phyloP scores from a whole-genome alignment of 768 basidiomycete genomes.

The Psilocybe subaeruginosa region DNA sequence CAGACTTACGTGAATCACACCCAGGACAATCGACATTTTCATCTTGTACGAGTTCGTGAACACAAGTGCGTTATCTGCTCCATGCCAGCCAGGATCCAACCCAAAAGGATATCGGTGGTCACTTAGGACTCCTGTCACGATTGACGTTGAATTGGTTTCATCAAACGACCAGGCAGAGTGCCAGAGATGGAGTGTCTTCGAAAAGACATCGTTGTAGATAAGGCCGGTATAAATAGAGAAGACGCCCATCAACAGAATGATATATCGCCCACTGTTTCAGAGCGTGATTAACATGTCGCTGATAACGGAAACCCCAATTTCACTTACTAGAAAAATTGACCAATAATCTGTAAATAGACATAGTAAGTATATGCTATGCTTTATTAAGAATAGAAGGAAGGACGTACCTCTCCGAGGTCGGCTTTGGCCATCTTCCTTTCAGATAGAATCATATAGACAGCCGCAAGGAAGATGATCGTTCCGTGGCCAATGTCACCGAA shows the following conservation, averaged over 20 bases:
- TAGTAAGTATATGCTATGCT: neutral
- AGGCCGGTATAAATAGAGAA: conserved; percentile 97
- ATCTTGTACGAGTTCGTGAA: conserved; percentile 99
- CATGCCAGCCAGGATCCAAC: conserved; percentile 95
- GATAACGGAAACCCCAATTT: conserved; percentile 4
- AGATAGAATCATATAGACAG: conserved; percentile 82
- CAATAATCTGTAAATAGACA: conserved; percentile 58
- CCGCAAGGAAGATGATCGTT: conserved; percentile 75
- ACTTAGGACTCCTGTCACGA: conserved; percentile 54
- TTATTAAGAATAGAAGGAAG: neutral
- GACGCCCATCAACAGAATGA: conserved; percentile 96
- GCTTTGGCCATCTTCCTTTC: conserved; percentile 79
- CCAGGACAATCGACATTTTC: conserved; percentile 98
- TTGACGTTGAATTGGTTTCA: conserved; percentile 38
- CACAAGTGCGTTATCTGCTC: conserved; percentile 85
- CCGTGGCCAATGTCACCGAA: conserved; percentile 99
- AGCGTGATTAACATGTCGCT: conserved; percentile 16
- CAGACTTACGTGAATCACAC: conserved; percentile 87
- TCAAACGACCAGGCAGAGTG: conserved; percentile 88
- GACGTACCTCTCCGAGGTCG: conserved; percentile 73
- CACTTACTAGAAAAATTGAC: conserved; percentile 90
- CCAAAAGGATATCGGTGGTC: conserved; percentile 90
- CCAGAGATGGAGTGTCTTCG: conserved; percentile 87
- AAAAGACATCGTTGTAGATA: conserved; percentile 99
- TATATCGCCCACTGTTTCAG: conserved; percentile 85